Evolutionary conservation across 352 stramenopile genomes (phyloP), one percentile per base, ranked within the genome.

Genomic region (Globisporangium polare): DNA sequence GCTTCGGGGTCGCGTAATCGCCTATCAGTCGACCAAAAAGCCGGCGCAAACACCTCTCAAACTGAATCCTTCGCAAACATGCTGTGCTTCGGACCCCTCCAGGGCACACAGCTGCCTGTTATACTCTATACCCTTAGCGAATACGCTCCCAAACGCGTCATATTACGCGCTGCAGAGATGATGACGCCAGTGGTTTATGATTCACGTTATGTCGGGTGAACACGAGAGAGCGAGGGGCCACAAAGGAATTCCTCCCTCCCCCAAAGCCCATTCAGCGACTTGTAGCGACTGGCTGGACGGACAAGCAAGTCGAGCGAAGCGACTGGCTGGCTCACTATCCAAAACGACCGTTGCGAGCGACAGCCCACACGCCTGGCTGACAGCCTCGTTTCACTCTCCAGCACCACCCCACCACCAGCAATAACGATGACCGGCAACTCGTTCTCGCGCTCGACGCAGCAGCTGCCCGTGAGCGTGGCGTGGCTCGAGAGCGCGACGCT

Each of bases 401-500:
- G 12, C 43, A 1, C 20, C 43, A 8, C n/a, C 3, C 29, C 29
- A 35, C 29, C 41, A 20, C 20, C n/a, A 54, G 49, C 18, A 22
- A 41, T 18, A 5, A 55, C 7, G 29, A 37, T 61, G 24, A 43
- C 26, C 6, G n/a, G 29, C 35, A 41, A 41, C 35, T 41, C 35
- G 35, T 41, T 53, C 55, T 61, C 39, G 9, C 7, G 9, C 41
- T 18, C 24, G 17, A 35, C 55, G 1, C 26, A 17, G 5, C 54
- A 20, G 6, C 26, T 61, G 15, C 54, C 54, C 1, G 29, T n/a
- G 39, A 53, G 22, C 46, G 13, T 64, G n/a, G 47, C 58, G 39
- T 58, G 37, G 31, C 46, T 64, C 17, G 58, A 64, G 27, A 39
- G 41, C 24, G 33, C 26, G 26, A 58, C 46, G 47, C 41, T 64